phyloP scores from a whole-genome alignment of 2,329 filamentous ascomycete genomes.

The Fusarium vanettenii region DNA sequence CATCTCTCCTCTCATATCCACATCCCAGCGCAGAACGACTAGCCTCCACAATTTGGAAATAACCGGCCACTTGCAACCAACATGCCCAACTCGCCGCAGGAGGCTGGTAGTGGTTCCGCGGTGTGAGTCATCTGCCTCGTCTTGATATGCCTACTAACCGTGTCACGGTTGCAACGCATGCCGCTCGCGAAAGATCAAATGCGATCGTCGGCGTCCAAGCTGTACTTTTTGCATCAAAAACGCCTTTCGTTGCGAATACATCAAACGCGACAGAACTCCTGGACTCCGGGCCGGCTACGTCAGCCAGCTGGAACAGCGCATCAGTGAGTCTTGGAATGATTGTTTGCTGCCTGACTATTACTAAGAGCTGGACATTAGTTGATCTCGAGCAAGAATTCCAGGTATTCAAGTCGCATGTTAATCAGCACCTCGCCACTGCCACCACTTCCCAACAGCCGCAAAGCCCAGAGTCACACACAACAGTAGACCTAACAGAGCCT shows the following conservation, averaged over 20 bases:
- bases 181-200: constrained; percentile 9
- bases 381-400: constrained; percentile 9
- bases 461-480: neutral
- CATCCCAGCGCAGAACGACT: too few relatives aligned
- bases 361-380: neutral
- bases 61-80: fast-evolving
- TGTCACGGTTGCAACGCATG: neutral
- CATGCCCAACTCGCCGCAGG: neutral
- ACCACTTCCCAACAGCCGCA: neutral
- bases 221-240: constrained; percentile 12
- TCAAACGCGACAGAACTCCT: neutral
- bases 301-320: constrained; percentile 2
- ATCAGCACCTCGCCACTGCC: neutral
- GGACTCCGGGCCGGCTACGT: constrained; percentile 15
- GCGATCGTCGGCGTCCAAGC: constrained; percentile 3
- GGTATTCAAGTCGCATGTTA: constrained; percentile 3
- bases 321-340: neutral
- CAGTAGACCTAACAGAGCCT: too few relatives aligned
- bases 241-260: constrained; percentile 6
- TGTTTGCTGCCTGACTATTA: neutral
- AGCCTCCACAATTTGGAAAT: neutral
- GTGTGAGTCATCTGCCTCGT: neutral
- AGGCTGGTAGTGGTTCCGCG: neutral
- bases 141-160: neutral
- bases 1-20: neutral